Evolutionary conservation across 1,284 basidiomycete genomes (phyloP).

Genomic region (Marasmius fiardii): DNA sequence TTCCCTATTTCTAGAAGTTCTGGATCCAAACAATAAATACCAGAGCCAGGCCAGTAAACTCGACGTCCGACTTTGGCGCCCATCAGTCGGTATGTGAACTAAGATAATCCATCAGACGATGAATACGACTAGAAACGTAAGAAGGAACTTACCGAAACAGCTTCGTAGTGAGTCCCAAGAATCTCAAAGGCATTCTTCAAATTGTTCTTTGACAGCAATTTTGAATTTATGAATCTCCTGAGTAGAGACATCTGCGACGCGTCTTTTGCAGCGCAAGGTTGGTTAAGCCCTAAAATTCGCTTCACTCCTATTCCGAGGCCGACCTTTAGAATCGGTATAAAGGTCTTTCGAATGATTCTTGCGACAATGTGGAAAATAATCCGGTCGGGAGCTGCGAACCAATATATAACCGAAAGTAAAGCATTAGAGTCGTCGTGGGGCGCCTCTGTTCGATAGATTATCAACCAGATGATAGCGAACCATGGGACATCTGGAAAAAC

Average conservation of each 20-base stretch:
- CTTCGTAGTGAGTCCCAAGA: constrained; percentile 41
- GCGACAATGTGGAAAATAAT: constrained; percentile 36
- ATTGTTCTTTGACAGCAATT: constrained; percentile 31
- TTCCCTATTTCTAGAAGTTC: constrained; percentile 44
- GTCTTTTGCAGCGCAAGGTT: constrained; percentile 22
- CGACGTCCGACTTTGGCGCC: constrained; percentile 43
- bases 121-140: not conserved
- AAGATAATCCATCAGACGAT: not conserved
- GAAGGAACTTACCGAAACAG: constrained; percentile 30
- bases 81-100: constrained; percentile 39
- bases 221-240: constrained; percentile 35
- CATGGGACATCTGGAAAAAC: constrained; percentile 36
- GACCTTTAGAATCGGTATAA: constrained; percentile 36
- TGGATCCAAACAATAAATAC: constrained; percentile 41
- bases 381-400: constrained; percentile 39
- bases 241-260: constrained; percentile 30
- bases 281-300: constrained; percentile 37
- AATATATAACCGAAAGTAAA: constrained; percentile 38
- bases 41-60: constrained; percentile 47
- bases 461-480: constrained; percentile 35
- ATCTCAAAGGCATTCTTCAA: constrained; percentile 36
- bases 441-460: constrained; percentile 31
- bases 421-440: constrained; percentile 23
- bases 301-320: constrained; percentile 37
- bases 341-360: constrained; percentile 33